A percentile compares a stretch with the other conserved stretches of the same genome.
Evolutionary conservation across 2,329 filamentous ascomycete genomes (phyloP).

Genomic region (Fonsecaea erecta): DNA sequence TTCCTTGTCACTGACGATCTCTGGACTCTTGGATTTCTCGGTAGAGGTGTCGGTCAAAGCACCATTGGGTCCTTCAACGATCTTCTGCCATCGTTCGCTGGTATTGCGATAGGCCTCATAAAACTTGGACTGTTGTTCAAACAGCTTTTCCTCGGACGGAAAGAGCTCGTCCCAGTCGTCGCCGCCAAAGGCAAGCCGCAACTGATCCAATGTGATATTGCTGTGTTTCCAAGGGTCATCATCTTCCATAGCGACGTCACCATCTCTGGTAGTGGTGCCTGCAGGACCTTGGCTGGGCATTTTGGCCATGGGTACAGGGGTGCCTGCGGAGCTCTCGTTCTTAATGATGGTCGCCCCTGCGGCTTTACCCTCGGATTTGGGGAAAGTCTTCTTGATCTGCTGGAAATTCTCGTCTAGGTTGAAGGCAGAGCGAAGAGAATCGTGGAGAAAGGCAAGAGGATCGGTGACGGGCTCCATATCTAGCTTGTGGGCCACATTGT

Average conservation of each 20-base stretch:
- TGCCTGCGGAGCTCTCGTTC: slow-evolving; percentile 25
- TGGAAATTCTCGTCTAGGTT: slow-evolving; percentile 56
- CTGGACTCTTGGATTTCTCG: slow-evolving; percentile 33
- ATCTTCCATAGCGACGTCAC: slow-evolving; percentile 14
- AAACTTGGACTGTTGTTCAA: slow-evolving; percentile 26
- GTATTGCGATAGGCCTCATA: slow-evolving; percentile 31
- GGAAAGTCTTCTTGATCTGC: slow-evolving; percentile 42
- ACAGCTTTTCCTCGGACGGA: slow-evolving; percentile 28
- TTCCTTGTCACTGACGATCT: slow-evolving; percentile 29
- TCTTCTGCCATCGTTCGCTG: slow-evolving; percentile 32
- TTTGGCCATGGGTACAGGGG: slow-evolving; percentile 31
- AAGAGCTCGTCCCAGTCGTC: slow-evolving; percentile 36
- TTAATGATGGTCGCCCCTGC: slow-evolving; percentile 21
- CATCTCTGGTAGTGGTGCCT: not conserved
- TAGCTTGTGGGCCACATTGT: slow-evolving; percentile 57
- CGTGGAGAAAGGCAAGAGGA: slow-evolving; percentile 61
- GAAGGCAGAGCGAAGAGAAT: slow-evolving; percentile 55
- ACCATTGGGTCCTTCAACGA: slow-evolving; percentile 30
- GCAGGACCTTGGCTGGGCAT: slow-evolving; percentile 24
- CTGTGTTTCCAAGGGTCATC: slow-evolving; percentile 33
- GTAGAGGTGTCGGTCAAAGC: slow-evolving; percentile 33
- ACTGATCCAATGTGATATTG: slow-evolving; percentile 32
- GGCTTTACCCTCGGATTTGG: slow-evolving; percentile 31
- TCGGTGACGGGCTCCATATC: slow-evolving; percentile 56
- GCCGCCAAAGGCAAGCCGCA: slow-evolving; percentile 33